Evolutionary conservation across 2,329 filamentous ascomycete genomes (phyloP), one percentile per base, ranked within the genome.

Genomic region (Hymenoscyphus occultus): DNA sequence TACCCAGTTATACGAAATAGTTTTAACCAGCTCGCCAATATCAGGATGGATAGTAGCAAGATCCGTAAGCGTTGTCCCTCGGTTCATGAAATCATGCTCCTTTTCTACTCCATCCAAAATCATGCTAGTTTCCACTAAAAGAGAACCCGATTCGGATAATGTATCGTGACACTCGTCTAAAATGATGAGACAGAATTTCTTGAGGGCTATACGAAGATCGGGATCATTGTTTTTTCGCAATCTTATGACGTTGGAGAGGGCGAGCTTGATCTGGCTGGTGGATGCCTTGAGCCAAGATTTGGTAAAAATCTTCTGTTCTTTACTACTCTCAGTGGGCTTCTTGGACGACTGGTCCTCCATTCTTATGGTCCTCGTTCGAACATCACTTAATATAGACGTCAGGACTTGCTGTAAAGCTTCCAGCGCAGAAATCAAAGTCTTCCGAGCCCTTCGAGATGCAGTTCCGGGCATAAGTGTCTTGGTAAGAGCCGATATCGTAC

Each of bases 41-140:
- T 84, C 80, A 1, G 83, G 78, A 70, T 92, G 87, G 12, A 88
- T 85, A 48, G 79, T 82, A 5, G 89, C 79, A 32, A 96, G 79
- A 67, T 88, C 83, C 35, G 81, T 81, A 4, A 96, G 76, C 59
- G 77, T 81, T 1, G 84, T 86, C 12, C 66, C 60, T 16, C 75
- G 76, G 5, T 72, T 66, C 60, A 74, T 77, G 5, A 77, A 74
- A 45, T 71, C 68, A 14, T 70, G 71, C 35, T 82, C 78, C 0
- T 80, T 80, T 22, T 85, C 79, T 0, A 82, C 77, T 19, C 83
- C 79, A 16, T 84, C 82, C 9, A 97, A 79, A 16, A 90, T 84
- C 71, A 97, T 86, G 31, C 94, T 81, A 2, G 91, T 94, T 75
- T 98, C 95, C 0, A 95, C 84, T 54, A 95, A 84, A 69, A 97